These are phyloP conservation scores for Volvox reticuliferus DNA, from an alignment of 139 green algal species.

Conservation along the genomic window DNA sequence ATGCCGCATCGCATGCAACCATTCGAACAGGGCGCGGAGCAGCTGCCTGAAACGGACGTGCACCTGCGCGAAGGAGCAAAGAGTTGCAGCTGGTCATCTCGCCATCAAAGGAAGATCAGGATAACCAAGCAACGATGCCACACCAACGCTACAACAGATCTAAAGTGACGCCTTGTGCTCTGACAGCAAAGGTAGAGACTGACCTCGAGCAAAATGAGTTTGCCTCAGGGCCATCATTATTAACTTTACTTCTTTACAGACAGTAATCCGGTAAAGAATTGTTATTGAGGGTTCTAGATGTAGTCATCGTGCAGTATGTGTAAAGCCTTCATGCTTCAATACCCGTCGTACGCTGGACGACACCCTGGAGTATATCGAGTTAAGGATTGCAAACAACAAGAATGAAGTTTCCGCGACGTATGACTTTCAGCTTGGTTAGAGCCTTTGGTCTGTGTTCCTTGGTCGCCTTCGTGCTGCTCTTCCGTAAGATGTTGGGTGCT, in stretches of 20 bases:
- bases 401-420: neutral
- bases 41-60: neutral
- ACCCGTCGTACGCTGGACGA: neutral
- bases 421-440: neutral
- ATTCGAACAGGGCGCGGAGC: neutral
- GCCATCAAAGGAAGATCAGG: neutral
- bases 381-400: no score
- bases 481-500: slow-evolving; percentile 11
- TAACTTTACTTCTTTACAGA: no score
- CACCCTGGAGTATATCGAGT: no score
- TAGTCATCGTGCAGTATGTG: no score
- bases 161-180: neutral
- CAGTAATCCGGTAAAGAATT: no score
- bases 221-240: slow-evolving; percentile 5
- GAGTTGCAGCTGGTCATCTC: no score
- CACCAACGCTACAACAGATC: neutral
- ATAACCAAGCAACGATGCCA: neutral
- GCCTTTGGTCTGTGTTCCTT: neutral
- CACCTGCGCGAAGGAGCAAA: slow-evolving; percentile 2
- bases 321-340: neutral
- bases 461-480: neutral
- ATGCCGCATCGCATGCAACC: slow-evolving; percentile 49
- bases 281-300: no score
- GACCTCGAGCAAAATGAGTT: neutral
- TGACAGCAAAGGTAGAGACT: neutral